Evolutionary conservation across 202 grass and related monocot species (phyloP), one percentile per base, ranked within the genome.

Genomic region (Setaria italica): DNA sequence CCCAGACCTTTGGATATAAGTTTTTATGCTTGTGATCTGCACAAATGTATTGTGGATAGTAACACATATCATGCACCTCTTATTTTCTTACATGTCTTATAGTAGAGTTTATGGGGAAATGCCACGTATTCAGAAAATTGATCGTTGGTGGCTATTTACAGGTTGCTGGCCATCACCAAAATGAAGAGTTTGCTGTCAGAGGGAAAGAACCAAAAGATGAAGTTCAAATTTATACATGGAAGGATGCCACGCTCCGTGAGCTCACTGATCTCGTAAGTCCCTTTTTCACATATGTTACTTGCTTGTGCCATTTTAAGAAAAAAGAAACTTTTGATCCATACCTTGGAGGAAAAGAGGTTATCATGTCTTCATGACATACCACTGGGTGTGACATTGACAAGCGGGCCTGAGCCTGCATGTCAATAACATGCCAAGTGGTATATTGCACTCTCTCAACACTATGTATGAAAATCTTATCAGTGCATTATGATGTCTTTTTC

Each of bases 171-270:
- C 93, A 99, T 89, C 94, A 99, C 87, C 62, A 88, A 16, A 88
- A 95, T 56, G 97, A 96, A 85, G 97, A 99, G 9, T 99, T 99
- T 89, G 81, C 92, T 58, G 88, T 92, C 63, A 94, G 97, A 90
- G 97, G 91, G 43, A 99, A 99, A 88, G 97, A 99, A 49, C 97
- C 97, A 14, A 99, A 99, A 92, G 93, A 96, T 83, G 97, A 99
- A 76, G 94, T 99, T 58, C 97, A 99, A 80, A 99, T 99, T 84
- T 99, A 99, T 80, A 99, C 93, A 16, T 99, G 97, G 93, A 99
- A 96, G 85, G 97, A 96, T 91, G 97, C 97, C 34, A 94, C 93
- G 7, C 88, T 99, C 9, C 90, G 92, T 4, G 94, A 99, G 81
- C 93, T 99, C 10, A 99, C 93, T 67, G 97, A 99, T 80, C 94